Percentiles rank a stretch among this genome's conserved stretches.
phyloP scores from a whole-genome alignment of 148 eudicot genomes.

The Camellia sinensis region DNA sequence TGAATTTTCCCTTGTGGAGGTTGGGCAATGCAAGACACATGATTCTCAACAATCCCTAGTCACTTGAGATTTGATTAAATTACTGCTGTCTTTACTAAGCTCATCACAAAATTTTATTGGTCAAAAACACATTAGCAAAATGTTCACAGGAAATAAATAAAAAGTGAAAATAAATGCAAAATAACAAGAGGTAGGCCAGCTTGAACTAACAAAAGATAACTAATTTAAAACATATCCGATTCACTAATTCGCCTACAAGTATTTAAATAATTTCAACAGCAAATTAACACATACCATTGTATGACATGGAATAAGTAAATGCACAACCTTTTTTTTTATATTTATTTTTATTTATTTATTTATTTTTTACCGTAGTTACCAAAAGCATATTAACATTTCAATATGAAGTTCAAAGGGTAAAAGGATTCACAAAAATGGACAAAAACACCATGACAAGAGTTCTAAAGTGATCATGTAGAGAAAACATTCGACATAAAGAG shows the following conservation, averaged over 20 bases:
- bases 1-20: constrained; percentile 6
- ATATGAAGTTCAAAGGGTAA: too few species aligned
- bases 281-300: not conserved
- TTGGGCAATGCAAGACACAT: constrained; percentile 23
- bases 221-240: not conserved
- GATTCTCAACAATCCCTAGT: constrained; percentile 11
- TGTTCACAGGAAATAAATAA: not conserved
- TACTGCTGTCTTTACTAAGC: not conserved
- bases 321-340: too few species aligned
- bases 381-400: too few species aligned
- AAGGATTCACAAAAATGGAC: too few species aligned
- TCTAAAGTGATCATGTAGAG: too few species aligned
- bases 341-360: too few species aligned
- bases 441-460: too few species aligned
- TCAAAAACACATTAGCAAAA: not conserved
- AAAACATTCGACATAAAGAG: too few species aligned
- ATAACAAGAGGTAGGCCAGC: not conserved
- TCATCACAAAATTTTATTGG: not conserved
- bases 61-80: not conserved
- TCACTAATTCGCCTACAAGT: not conserved
- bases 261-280: too few species aligned
- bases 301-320: too few species aligned
- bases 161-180: not conserved
- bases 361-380: too few species aligned
- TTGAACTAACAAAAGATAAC: too few species aligned